These are phyloP conservation scores for Stylosanthes scabra DNA, from an alignment of 331 rosid species.

Conservation along the genomic window DNA sequence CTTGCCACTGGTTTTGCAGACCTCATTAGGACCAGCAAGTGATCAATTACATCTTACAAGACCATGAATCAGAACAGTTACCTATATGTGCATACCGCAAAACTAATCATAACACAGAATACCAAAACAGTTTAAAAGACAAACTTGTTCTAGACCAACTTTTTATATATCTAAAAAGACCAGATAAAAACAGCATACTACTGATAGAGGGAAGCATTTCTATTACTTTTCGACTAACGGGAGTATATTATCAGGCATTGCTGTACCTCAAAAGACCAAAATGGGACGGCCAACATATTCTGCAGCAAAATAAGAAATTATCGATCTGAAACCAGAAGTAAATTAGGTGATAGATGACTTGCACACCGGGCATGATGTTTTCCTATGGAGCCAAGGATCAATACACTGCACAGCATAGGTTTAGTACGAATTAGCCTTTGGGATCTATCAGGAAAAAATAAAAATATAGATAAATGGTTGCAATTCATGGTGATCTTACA, in stretches of 20 bases:
- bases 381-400: slow-evolving; percentile 90
- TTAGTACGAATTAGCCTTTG: slow-evolving; percentile 32
- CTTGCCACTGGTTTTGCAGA: slow-evolving; percentile 33
- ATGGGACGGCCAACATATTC: slow-evolving; percentile 32
- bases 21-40: slow-evolving; percentile 37
- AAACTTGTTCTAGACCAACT: slow-evolving; percentile 1
- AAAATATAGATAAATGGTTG: not conserved
- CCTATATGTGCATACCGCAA: slow-evolving; percentile 35
- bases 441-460: not conserved
- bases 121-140: slow-evolving; percentile 27
- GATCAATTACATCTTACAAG: slow-evolving; percentile 29
- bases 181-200: not conserved
- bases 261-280: slow-evolving; percentile 49
- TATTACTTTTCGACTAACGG: slow-evolving; percentile 32
- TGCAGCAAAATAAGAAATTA: slow-evolving; percentile 33
- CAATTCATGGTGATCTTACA: slow-evolving; percentile 47
- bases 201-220: slow-evolving; percentile 2
- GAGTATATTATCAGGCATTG: slow-evolving; percentile 27
- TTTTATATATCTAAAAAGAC: slow-evolving; percentile 8
- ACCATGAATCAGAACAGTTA: slow-evolving; percentile 33
- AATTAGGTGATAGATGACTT: slow-evolving; percentile 75
- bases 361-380: slow-evolving; percentile 89
- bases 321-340: slow-evolving; percentile 19
- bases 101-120: slow-evolving; percentile 40
- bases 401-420: slow-evolving; percentile 66